These are phyloP conservation scores for Colletotrichum lentis DNA, from an alignment of 2,329 filamentous ascomycete genomes.

Conservation along the genomic window DNA sequence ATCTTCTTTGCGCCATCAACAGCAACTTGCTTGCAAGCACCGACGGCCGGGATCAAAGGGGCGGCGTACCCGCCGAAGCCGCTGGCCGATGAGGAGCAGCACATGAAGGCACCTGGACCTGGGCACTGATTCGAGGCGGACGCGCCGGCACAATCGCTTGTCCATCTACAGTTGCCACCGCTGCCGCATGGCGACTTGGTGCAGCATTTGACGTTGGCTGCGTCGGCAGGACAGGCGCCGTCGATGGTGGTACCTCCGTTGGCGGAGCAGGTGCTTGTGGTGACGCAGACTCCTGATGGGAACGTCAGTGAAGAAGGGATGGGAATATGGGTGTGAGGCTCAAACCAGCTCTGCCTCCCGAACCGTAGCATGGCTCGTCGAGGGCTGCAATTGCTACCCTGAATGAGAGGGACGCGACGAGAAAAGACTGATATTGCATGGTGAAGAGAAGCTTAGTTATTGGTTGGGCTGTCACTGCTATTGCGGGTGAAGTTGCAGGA, in stretches of 20 bases:
- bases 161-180: conserved; percentile 51
- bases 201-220: conserved; percentile 53
- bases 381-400: conserved; percentile 41
- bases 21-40: conserved; percentile 49
- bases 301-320: conserved; percentile 1
- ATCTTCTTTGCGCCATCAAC: conserved; percentile 49
- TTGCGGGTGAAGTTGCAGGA: background rate
- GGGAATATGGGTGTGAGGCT: fast-evolving
- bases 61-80: conserved; percentile 49
- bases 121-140: conserved; percentile 47
- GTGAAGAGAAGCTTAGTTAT: background rate
- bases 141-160: conserved; percentile 49
- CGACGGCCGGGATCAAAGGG: conserved; percentile 47
- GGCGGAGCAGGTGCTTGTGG: conserved; percentile 47
- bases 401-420: conserved; percentile 20
- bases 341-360: conserved; percentile 38
- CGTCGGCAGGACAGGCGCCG: conserved; percentile 51
- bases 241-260: conserved; percentile 50
- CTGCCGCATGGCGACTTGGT: conserved; percentile 50
- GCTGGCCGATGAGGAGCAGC: conserved; percentile 46
- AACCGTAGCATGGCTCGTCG: conserved; percentile 47
- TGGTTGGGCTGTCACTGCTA: too few relatives aligned
- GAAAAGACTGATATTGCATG: conserved; percentile 17
- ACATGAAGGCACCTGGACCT: conserved; percentile 51
- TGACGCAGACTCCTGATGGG: conserved; percentile 51